phyloP scores from a whole-genome alignment of 148 eudicot species.

The Rhododendron ovatum region DNA sequence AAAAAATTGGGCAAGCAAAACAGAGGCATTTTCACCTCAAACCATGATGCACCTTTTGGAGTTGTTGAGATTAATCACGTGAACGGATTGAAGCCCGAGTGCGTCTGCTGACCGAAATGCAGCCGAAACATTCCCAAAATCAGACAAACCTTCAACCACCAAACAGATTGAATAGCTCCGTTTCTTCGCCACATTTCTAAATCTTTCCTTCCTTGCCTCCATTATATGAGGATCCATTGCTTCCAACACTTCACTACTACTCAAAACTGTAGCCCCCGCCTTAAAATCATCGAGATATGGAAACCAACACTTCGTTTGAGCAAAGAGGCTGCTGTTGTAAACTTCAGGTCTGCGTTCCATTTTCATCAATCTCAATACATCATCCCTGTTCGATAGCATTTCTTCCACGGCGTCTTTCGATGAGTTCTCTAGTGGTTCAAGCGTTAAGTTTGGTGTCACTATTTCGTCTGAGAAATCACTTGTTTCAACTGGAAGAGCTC shows the following conservation, averaged over 20 bases:
- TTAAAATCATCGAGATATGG: constrained; percentile 66
- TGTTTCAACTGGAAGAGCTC: constrained; percentile 28
- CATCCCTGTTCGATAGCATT: constrained; percentile 40
- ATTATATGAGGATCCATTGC: constrained; percentile 57
- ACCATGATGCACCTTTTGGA: constrained; percentile 63
- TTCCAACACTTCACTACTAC: constrained; percentile 61
- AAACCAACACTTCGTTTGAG: constrained; percentile 51
- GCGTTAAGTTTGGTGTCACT: not conserved
- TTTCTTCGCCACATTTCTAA: constrained; percentile 55
- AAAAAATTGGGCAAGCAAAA: constrained; percentile 19
- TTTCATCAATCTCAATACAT: constrained; percentile 50
- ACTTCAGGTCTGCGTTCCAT: constrained; percentile 50
- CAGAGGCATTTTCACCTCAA: constrained; percentile 56
- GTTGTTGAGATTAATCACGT: constrained; percentile 63
- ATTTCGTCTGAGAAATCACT: constrained; percentile 10
- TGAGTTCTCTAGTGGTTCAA: constrained; percentile 24
- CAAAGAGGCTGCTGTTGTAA: not conserved
- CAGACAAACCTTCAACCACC: constrained; percentile 88
- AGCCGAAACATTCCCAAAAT: constrained; percentile 91
- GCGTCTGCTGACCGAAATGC: constrained; percentile 95
- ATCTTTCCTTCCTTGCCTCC: constrained; percentile 70
- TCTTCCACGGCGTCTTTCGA: constrained; percentile 41
- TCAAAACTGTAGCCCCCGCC: constrained; percentile 37
- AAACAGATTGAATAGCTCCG: constrained; percentile 79
- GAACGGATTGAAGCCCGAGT: constrained; percentile 86